phyloP scores from a whole-genome alignment of 1,284 basidiomycete species.

The Ustilago loliicola region DNA sequence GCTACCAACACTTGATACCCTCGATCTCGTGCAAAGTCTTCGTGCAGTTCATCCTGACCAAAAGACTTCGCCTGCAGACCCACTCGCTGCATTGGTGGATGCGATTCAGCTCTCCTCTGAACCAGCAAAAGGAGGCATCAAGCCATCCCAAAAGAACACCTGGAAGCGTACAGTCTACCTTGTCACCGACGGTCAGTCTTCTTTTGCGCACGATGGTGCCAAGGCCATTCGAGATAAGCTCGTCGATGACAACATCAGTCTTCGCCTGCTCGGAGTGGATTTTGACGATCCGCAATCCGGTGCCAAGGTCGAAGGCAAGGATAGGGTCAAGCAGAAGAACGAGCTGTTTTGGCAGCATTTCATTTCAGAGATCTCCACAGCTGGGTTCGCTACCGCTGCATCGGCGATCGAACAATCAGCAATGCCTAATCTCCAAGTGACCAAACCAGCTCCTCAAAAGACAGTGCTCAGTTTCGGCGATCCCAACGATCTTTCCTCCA shows the following conservation, averaged over 20 bases:
- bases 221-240: slow-evolving; percentile 47
- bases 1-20: slow-evolving; percentile 81
- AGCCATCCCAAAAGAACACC: slow-evolving; percentile 48
- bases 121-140: slow-evolving; percentile 53
- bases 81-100: slow-evolving; percentile 87
- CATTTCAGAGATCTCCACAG: slow-evolving; percentile 72
- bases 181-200: slow-evolving; percentile 67
- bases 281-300: slow-evolving; percentile 82
- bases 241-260: slow-evolving; percentile 41
- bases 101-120: slow-evolving; percentile 78
- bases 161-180: slow-evolving; percentile 65
- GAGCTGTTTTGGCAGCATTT: slow-evolving; percentile 80
- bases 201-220: slow-evolving; percentile 50
- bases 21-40: slow-evolving; percentile 79
- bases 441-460: slow-evolving; percentile 44
- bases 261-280: slow-evolving; percentile 77
- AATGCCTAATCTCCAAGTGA: slow-evolving; percentile 55
- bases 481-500: slow-evolving; percentile 68
- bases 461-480: slow-evolving; percentile 61
- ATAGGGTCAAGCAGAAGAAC: slow-evolving; percentile 80
- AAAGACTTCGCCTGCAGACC: slow-evolving; percentile 48
- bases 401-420: slow-evolving; percentile 51
- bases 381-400: slow-evolving; percentile 74
- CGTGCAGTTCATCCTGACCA: slow-evolving; percentile 44
- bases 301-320: slow-evolving; percentile 79